Evolutionary conservation across 345 rosid species (phyloP), one percentile per base, ranked within the genome.

Genomic region (Eutrema japonicum): DNA sequence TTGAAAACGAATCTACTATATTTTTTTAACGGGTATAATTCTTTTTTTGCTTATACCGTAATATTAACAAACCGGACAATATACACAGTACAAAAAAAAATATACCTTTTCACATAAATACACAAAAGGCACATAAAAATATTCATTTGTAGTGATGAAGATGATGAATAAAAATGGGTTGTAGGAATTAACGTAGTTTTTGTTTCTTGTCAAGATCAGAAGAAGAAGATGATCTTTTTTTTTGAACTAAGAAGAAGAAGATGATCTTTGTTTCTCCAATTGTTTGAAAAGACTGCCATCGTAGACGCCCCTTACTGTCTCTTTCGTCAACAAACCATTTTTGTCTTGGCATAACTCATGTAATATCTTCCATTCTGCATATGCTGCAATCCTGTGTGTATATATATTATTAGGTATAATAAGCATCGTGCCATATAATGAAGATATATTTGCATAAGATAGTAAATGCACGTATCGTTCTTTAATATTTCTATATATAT

Each of bases 211-310:
- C 3, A 29, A 29, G 32, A 29, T 42, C 48, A 45, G n/a, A n/a
- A n/a, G n/a, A n/a, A n/a, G n/a, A n/a, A n/a, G n/a, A n/a, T n/a
- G n/a, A n/a, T n/a, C n/a, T n/a, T n/a, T n/a, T n/a, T n/a, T n/a
- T n/a, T n/a, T n/a, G n/a, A n/a, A n/a, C n/a, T n/a, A 53, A 61
- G 57, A 56, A 45, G 60, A 54, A 61, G 63, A 53, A 46, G 68
- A 58, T n/a, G 55, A 77, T 71, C 66, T 51, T 70, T 82, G 82
- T 74, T 82, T 82, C 79, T 86, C 86, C 86, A 90, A n/a, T 7
- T 12, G 60, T 30, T 68, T 77, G 38, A 90, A 93, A 6, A 91
- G 63, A 66, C 85, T 84, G 53, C 97, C 98, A 69, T 93, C 98
- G 53, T 83, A 93, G 51, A 76, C 88, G 2, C 78, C 87, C 66